A percentile compares a stretch with the other conserved stretches of the same genome.
phyloP scores from a whole-genome alignment of 1,284 basidiomycete genomes.

The Porodaedalea pini region DNA sequence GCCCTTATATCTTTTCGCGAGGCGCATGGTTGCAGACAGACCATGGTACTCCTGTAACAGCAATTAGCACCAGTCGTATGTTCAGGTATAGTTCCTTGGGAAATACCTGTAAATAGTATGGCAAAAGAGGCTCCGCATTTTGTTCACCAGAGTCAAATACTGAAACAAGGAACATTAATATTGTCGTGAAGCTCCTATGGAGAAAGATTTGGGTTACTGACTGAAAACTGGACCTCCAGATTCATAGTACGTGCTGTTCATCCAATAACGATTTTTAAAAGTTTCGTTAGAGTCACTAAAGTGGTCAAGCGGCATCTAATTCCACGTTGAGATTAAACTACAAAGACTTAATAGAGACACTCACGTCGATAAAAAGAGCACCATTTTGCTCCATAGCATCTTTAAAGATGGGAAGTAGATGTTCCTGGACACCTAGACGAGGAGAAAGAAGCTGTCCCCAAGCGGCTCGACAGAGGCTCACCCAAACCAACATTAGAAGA shows the following conservation, averaged over 20 bases:
- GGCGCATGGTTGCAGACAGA: conserved; percentile 44
- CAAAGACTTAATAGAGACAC: not conserved
- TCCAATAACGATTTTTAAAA: conserved; percentile 51
- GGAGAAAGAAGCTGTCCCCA: not conserved
- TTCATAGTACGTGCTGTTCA: conserved; percentile 51
- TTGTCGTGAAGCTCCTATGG: not conserved
- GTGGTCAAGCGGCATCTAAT: conserved; percentile 43
- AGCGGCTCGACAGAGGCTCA: not conserved
- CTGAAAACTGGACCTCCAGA: conserved; percentile 47
- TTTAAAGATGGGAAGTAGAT: conserved; percentile 9
- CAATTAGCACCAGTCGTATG: not conserved
- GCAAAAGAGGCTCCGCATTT: conserved; percentile 44
- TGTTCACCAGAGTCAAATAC: conserved; percentile 53
- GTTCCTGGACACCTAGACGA: conserved; percentile 13
- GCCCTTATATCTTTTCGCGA: conserved; percentile 45
- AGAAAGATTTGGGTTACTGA: conserved; percentile 20
- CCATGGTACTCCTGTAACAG: conserved; percentile 45
- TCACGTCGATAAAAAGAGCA: conserved; percentile 30
- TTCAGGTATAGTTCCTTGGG: not conserved
- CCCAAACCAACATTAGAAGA: not conserved
- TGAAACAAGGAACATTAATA: conserved; percentile 23
- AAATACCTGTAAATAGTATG: conserved; percentile 43
- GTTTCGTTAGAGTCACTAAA: conserved; percentile 34
- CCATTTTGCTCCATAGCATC: conserved; percentile 20
- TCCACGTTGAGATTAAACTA: not conserved